These are phyloP conservation scores for Musa balbisiana DNA, from an alignment of 202 grass and related monocot genomes.

Conservation along the genomic window DNA sequence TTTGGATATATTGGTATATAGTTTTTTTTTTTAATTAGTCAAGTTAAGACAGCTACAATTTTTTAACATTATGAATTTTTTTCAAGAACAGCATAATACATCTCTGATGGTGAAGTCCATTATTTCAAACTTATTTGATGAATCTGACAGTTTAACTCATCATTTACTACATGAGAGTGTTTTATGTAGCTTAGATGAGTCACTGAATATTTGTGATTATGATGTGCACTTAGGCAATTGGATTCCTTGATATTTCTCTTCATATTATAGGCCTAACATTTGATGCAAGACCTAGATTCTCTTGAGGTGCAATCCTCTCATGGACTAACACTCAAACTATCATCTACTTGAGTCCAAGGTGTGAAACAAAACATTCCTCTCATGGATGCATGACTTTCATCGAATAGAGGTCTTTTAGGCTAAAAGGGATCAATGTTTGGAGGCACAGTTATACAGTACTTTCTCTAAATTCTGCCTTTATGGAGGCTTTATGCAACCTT, in stretches of 20 bases:
- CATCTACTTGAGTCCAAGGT: neutral
- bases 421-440: too few relatives aligned
- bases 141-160: neutral
- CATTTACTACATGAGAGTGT: neutral
- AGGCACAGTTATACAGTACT: too few relatives aligned
- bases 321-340: neutral
- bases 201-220: neutral
- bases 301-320: neutral
- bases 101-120: neutral
- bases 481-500: too few relatives aligned
- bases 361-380: neutral
- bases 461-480: too few relatives aligned
- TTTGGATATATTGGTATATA: neutral
- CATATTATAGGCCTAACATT: neutral
- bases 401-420: too few relatives aligned
- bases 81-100: neutral
- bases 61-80: neutral
- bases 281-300: neutral
- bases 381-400: too few relatives aligned
- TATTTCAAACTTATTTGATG: neutral
- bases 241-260: neutral
- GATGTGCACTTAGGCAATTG: neutral
- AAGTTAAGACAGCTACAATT: neutral
- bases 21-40: neutral
- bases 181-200: neutral